phyloP scores from a whole-genome alignment of 331 rosid species.

The Pyracantha coccinea region DNA sequence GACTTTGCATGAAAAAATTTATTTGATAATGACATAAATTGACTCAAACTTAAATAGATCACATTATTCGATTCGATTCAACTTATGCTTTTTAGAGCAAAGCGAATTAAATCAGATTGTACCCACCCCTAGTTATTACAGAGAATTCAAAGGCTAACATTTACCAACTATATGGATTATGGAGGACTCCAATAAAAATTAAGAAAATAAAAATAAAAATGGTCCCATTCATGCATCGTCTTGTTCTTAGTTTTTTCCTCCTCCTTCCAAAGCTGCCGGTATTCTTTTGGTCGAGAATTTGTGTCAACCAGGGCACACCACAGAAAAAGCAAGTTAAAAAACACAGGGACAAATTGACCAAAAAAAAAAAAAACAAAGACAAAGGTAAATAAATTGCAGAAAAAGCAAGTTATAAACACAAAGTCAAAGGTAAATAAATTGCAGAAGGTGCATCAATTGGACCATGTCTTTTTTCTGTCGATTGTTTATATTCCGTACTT shows the following conservation, averaged over 20 bases:
- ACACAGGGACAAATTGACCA: not conserved
- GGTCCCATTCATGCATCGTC: not conserved
- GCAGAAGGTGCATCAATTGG: slow-evolving; percentile 3
- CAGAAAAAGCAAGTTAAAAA: not conserved
- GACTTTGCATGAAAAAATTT: not conserved
- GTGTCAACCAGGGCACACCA: not conserved
- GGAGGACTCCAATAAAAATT: too few relatives aligned
- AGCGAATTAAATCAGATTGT: too few relatives aligned
- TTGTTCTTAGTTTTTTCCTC: not conserved
- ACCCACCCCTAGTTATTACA: too few relatives aligned
- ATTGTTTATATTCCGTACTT: not conserved
- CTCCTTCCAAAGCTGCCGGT: not conserved
- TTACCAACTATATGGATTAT: not conserved
- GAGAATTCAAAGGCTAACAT: not conserved
- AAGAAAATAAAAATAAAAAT: too few relatives aligned
- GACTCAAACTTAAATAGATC: too few relatives aligned
- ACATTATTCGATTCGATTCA: too few relatives aligned
- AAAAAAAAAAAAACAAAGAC: too few relatives aligned
- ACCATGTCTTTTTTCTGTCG: slow-evolving; percentile 24
- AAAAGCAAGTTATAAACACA: not conserved
- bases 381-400: too few relatives aligned
- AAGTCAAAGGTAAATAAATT: not conserved
- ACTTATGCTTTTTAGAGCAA: too few relatives aligned
- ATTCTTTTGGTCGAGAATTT: not conserved
- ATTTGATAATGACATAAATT: too few relatives aligned